A percentile compares a stretch with the other conserved stretches of the same genome.
Evolutionary conservation across 169 alveolate species (phyloP).

Genomic region (Theileria orientalis): DNA sequence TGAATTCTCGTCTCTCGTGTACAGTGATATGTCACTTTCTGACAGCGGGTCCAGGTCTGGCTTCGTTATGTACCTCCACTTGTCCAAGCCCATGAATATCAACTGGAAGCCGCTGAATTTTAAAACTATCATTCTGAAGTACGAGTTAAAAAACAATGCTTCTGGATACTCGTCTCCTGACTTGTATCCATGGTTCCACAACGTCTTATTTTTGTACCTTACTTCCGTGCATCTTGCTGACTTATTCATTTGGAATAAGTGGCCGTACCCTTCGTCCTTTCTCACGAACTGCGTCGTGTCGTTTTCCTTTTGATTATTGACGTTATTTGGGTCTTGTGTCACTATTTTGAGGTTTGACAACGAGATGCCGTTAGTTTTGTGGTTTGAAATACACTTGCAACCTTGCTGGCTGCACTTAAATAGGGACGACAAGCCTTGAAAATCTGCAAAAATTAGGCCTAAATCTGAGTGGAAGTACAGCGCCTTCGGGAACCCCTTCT

Average conservation of each 20-base stretch:
- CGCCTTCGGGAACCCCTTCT: background rate
- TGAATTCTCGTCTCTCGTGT: background rate
- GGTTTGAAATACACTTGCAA: background rate
- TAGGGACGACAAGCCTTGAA: background rate
- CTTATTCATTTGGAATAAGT: background rate
- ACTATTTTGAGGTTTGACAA: background rate
- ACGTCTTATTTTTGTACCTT: background rate
- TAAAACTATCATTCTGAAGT: background rate
- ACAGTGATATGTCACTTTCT: background rate
- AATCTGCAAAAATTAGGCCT: background rate
- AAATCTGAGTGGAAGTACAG: background rate
- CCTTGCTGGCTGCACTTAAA: background rate
- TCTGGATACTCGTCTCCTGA: background rate
- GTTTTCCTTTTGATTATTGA: background rate
- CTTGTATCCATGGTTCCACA: slow-evolving; percentile 2
- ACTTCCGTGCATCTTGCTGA: background rate
- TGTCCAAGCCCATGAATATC: background rate
- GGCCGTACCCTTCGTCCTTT: background rate
- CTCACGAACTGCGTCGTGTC: background rate
- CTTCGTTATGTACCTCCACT: slow-evolving; percentile 3
- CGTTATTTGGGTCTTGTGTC: background rate
- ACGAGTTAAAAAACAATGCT: background rate
- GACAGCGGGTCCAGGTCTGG: background rate
- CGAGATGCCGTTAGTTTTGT: background rate
- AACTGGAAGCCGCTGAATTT: background rate